These are phyloP conservation scores for Tagetes erecta DNA, from an alignment of 129 eudicot genomes.

Conservation along the genomic window DNA sequence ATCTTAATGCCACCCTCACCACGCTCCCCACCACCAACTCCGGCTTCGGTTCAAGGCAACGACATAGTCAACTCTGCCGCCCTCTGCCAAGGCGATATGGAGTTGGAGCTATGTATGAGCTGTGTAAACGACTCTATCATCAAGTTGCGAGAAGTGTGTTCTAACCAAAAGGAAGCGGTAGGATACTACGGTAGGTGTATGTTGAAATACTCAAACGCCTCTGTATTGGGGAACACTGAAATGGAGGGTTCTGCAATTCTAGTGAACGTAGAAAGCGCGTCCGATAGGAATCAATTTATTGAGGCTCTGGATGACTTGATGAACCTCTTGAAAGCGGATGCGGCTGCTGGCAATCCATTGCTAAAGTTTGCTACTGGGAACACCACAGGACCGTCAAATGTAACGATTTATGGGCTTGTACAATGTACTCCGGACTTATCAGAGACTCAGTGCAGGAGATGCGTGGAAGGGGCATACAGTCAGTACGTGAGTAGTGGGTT, in stretches of 20 bases:
- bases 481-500: background rate
- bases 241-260: background rate
- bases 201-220: conserved; percentile 5
- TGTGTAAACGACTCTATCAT: background rate
- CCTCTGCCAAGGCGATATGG: background rate
- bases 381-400: background rate
- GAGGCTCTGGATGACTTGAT: background rate
- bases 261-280: background rate
- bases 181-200: background rate
- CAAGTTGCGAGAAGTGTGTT: background rate
- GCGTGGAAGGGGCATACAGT: background rate
- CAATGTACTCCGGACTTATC: conserved; percentile 13
- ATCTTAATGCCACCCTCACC: background rate
- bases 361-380: conserved; percentile 15
- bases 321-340: background rate
- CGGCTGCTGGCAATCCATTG: background rate
- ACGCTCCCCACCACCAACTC: background rate
- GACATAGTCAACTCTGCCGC: background rate
- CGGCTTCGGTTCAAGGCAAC: background rate
- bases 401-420: conserved; percentile 5
- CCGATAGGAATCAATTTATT: background rate
- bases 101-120: background rate
- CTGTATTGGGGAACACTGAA: background rate
- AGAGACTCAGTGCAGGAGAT: background rate
- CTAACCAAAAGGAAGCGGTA: background rate